These are phyloP conservation scores for Lactarius hengduanensis DNA, from an alignment of 768 basidiomycete genomes.

Conservation along the genomic window DNA sequence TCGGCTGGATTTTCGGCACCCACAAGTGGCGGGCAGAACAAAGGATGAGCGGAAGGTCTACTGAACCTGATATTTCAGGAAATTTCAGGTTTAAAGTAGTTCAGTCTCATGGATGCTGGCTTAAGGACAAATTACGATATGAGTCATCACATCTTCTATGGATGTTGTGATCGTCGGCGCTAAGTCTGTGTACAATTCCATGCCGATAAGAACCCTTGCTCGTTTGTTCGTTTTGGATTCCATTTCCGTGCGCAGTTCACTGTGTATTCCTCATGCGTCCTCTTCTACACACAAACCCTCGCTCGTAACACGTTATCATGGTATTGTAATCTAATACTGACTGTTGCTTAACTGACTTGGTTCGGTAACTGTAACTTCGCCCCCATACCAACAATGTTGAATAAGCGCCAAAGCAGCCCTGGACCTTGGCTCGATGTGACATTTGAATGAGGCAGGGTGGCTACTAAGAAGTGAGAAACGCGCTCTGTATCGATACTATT, in stretches of 20 bases:
- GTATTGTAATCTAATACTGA: neutral
- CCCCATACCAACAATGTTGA: constrained; percentile 16
- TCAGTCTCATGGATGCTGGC: too few relatives aligned
- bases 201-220: neutral
- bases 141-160: neutral
- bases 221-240: too few relatives aligned
- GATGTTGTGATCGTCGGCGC: neutral
- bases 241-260: too few relatives aligned
- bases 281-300: too few relatives aligned
- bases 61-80: neutral
- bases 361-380: neutral
- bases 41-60: neutral
- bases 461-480: constrained; percentile 5
- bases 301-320: neutral
- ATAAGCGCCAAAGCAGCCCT: constrained; percentile 20
- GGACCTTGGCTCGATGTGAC: constrained; percentile 23
- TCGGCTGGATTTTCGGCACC: neutral
- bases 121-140: neutral
- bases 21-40: neutral
- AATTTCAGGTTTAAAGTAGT: neutral
- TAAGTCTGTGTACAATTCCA: neutral
- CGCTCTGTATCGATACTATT: neutral
- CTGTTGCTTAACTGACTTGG: neutral
- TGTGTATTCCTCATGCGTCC: too few relatives aligned
- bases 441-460: constrained; percentile 25